Conservation (phyloP, 345 rosid genomes). For the Ailanthus altissimus region DNA sequence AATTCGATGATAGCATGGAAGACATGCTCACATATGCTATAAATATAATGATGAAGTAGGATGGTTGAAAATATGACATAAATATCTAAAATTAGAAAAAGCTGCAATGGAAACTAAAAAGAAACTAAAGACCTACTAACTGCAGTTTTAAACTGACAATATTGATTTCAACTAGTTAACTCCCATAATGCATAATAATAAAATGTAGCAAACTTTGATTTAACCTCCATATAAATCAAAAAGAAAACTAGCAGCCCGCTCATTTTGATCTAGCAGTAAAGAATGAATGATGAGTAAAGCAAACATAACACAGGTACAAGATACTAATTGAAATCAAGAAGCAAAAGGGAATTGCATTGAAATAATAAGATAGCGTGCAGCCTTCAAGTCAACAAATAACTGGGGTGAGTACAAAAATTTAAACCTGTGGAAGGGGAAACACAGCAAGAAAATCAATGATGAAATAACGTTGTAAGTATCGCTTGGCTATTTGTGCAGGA, state of each 20-base stretch:
- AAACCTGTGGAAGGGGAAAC: constrained; percentile 94
- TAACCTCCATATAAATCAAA: background rate
- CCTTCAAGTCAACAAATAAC: constrained; percentile 1
- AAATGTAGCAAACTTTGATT: background rate
- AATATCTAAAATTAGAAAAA: background rate
- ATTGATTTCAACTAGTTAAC: background rate
- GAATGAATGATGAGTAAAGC: background rate
- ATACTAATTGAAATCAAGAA: constrained; percentile 17
- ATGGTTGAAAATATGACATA: background rate
- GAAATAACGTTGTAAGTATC: constrained; percentile 75
- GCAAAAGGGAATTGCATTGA: constrained; percentile 4
- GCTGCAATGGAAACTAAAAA: background rate
- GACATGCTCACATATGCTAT: too few species aligned
- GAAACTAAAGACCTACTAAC: background rate
- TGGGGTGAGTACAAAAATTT: background rate
- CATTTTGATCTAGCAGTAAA: background rate
- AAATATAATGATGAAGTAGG: background rate
- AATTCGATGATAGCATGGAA: too few species aligned
- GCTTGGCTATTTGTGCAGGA: constrained; percentile 83
- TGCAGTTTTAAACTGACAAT: background rate
- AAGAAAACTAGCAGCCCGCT: constrained; percentile 3
- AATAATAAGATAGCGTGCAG: constrained; percentile 5
- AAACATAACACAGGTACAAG: background rate
- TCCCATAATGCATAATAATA: background rate
- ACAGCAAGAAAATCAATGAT: constrained; percentile 83